Evolutionary conservation across 345 rosid species (phyloP).

Genomic region (Anacardium occidentale): DNA sequence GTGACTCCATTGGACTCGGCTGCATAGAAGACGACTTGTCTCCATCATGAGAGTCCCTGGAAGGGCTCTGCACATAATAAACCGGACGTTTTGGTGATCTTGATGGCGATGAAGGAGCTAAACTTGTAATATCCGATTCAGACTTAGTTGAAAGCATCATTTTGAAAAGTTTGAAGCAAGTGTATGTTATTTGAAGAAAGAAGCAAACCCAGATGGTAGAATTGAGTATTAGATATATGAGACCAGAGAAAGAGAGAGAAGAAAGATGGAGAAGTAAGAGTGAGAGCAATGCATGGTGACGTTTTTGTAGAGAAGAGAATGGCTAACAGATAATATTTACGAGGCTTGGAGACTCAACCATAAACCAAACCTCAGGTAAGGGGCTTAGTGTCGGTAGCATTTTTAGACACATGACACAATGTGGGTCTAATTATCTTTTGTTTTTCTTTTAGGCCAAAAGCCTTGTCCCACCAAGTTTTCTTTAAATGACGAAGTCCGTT

Average conservation of each 20-base stretch:
- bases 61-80: slow-evolving; percentile 83
- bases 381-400: slow-evolving; percentile 20
- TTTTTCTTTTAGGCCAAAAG: no score
- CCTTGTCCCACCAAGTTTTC: no score
- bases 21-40: slow-evolving; percentile 77
- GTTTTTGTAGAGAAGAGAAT: not conserved
- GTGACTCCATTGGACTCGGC: slow-evolving; percentile 78
- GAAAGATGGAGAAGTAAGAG: not conserved
- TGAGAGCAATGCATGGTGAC: not conserved
- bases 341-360: slow-evolving; percentile 2
- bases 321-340: not conserved
- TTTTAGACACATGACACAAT: no score
- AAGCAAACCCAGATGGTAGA: not conserved
- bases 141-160: slow-evolving; percentile 66
- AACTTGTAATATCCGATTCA: slow-evolving; percentile 71
- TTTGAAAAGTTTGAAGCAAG: not conserved
- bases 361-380: not conserved
- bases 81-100: slow-evolving; percentile 72
- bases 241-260: not conserved
- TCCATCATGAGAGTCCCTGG: slow-evolving; percentile 89
- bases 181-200: not conserved
- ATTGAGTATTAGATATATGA: slow-evolving; percentile 10
- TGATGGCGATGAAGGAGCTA: slow-evolving; percentile 76
- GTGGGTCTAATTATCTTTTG: not conserved
- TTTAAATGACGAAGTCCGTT: no score